A percentile compares a stretch with the other conserved stretches of the same genome.
Evolutionary conservation across 768 basidiomycete species (phyloP).

Genomic region (Trametes elegans): DNA sequence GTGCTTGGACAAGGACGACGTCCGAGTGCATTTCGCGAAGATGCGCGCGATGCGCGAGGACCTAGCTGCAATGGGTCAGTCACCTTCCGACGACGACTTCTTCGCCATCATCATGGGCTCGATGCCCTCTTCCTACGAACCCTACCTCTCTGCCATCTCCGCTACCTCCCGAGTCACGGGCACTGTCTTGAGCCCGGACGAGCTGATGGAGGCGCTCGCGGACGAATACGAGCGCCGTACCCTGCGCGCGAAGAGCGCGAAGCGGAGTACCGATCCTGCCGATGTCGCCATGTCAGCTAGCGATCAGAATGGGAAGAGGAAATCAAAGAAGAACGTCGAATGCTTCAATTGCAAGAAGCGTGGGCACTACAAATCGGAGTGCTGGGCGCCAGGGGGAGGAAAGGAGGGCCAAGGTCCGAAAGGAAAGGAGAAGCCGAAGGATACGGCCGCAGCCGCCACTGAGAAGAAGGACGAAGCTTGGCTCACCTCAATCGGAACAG

Average conservation of each 20-base stretch:
- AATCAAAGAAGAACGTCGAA: conserved; percentile 1
- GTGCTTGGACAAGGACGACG: conserved; percentile 33
- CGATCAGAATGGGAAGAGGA: not conserved
- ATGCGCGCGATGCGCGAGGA: no score
- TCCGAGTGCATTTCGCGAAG: no score
- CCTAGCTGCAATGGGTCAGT: no score
- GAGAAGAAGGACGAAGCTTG: not conserved
- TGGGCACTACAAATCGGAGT: conserved; percentile 21
- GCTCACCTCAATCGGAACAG: not conserved
- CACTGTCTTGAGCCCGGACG: not conserved
- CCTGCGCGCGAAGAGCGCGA: not conserved
- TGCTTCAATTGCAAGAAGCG: conserved; percentile 23
- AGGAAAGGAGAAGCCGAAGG: not conserved
- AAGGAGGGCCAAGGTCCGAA: conserved; percentile 21
- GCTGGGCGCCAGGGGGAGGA: conserved; percentile 19
- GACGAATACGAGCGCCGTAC: not conserved
- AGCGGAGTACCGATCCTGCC: not conserved
- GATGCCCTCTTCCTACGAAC: not conserved
- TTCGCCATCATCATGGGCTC: no score
- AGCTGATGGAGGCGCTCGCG: not conserved
- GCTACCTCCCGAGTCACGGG: not conserved
- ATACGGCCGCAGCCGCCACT: not conserved
- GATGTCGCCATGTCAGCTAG: not conserved
- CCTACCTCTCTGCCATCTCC: not conserved
- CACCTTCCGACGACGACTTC: no score